Evolutionary conservation across 768 basidiomycete genomes (phyloP).

Genomic region (Tulasnella sp.): DNA sequence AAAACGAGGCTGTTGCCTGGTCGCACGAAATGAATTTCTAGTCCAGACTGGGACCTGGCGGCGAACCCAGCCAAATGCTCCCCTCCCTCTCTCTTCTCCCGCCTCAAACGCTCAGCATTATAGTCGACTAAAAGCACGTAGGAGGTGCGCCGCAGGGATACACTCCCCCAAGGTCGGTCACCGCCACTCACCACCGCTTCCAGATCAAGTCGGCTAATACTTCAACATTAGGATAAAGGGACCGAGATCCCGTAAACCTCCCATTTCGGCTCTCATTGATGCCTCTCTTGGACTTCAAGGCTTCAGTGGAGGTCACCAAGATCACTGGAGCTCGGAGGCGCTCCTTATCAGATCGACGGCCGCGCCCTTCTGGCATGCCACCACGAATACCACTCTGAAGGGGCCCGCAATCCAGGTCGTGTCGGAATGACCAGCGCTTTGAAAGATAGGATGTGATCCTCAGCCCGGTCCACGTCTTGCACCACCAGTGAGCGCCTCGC

Average conservation of each 20-base stretch:
- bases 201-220: constrained; percentile 9
- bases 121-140: not conserved
- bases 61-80: not conserved
- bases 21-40: constrained; percentile 20
- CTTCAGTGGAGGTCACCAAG: not conserved
- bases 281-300: not conserved
- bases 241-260: constrained; percentile 1
- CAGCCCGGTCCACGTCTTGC: not conserved
- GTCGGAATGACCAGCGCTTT: not conserved
- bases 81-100: not conserved
- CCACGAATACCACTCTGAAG: not conserved
- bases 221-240: constrained; percentile 12
- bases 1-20: constrained; percentile 10
- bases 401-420: not conserved
- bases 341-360: not conserved
- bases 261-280: constrained; percentile 7
- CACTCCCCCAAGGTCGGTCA: not conserved
- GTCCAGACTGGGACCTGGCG: constrained; percentile 16
- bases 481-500: not conserved
- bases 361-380: not conserved
- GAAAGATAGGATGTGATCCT: not conserved
- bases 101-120: not conserved
- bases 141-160: not conserved
- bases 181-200: not conserved
- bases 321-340: not conserved